These are phyloP conservation scores for Forsythia viridissima DNA, from an alignment of 257 asterid species.

Conservation along the genomic window DNA sequence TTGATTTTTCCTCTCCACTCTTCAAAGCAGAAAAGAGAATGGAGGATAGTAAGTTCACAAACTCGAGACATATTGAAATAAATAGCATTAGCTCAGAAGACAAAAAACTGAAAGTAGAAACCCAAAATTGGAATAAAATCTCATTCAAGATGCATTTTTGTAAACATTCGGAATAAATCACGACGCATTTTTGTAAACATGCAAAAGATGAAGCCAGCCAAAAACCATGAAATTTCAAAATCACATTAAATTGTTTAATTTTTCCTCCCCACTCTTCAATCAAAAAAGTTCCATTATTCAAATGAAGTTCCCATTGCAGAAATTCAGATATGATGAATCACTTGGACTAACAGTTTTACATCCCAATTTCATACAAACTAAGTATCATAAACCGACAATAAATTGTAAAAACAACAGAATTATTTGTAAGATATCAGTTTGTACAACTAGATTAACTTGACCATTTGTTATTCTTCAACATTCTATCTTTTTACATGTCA, in stretches of 20 bases:
- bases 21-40: not conserved
- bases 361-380: not conserved
- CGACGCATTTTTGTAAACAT: too few relatives aligned
- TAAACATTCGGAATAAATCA: not conserved
- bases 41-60: not conserved
- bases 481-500: not conserved
- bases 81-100: not conserved
- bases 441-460: not conserved
- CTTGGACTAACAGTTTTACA: not conserved
- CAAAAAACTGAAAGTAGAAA: not conserved
- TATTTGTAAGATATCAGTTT: not conserved
- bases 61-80: not conserved
- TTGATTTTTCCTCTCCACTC: not conserved
- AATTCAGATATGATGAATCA: not conserved
- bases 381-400: not conserved
- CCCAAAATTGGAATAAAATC: not conserved
- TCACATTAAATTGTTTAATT: not conserved
- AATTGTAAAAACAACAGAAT: not conserved
- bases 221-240: too few relatives aligned
- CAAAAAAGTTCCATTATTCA: not conserved
- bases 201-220: too few relatives aligned
- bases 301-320: not conserved
- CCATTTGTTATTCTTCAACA: not conserved
- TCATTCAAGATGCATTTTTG: not conserved
- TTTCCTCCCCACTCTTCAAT: not conserved